Evolutionary conservation across 768 basidiomycete genomes (phyloP).

Genomic region (Mycena maculata): DNA sequence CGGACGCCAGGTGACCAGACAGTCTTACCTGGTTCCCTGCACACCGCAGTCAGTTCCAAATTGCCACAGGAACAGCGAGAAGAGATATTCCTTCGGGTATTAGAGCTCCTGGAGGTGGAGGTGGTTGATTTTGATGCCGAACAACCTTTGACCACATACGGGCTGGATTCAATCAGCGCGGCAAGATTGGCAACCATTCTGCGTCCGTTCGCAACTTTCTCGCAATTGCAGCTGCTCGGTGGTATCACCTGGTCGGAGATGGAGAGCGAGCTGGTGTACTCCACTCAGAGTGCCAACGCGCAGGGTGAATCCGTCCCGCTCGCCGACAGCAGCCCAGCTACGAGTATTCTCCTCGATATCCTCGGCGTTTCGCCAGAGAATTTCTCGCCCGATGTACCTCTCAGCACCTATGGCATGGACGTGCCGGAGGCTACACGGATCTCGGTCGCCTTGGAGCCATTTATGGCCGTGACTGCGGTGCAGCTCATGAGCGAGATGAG

Average conservation of each 20-base stretch:
- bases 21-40: too few species aligned
- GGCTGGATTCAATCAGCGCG: slow-evolving; percentile 26
- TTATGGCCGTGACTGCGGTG: slow-evolving; percentile 40
- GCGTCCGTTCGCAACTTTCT: slow-evolving; percentile 18
- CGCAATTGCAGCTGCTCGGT: slow-evolving; percentile 25
- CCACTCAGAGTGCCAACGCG: not conserved
- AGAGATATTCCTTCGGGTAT: slow-evolving; percentile 10
- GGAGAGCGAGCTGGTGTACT: not conserved
- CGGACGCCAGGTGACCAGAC: not conserved
- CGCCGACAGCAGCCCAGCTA: slow-evolving; percentile 5
- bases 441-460: slow-evolving; percentile 39
- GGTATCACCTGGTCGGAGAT: slow-evolving; percentile 21
- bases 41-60: not conserved
- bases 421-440: slow-evolving; percentile 45
- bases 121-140: slow-evolving; percentile 9
- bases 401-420: slow-evolving; percentile 49
- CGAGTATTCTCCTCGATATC: slow-evolving; percentile 30
- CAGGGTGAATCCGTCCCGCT: not conserved
- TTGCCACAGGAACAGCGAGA: not conserved
- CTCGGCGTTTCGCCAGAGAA: slow-evolving; percentile 42
- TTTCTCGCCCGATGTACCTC: slow-evolving; percentile 44
- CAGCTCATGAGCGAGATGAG: slow-evolving; percentile 45
- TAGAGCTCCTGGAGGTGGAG: slow-evolving; percentile 19
- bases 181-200: slow-evolving; percentile 18
- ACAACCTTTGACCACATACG: slow-evolving; percentile 26